phyloP scores from a whole-genome alignment of 2,329 filamentous ascomycete species.

The Pseudocercospora vitis region DNA sequence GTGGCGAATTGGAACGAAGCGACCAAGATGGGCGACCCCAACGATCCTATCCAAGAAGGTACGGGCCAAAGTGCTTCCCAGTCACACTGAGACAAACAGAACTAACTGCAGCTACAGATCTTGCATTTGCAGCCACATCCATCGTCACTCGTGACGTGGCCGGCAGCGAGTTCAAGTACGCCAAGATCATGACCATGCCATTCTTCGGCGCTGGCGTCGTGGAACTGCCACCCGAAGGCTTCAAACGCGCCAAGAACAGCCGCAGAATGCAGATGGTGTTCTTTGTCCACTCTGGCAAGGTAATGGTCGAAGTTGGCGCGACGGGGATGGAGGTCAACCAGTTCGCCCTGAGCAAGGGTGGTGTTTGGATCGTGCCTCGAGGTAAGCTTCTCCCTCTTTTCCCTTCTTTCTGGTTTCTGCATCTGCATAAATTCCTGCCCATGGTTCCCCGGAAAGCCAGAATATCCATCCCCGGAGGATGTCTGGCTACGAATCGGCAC shows the following conservation, averaged over 20 bases:
- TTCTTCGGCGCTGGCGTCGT: conserved; percentile 92
- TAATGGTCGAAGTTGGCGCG: conserved; percentile 68
- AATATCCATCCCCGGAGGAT: conserved; percentile 18
- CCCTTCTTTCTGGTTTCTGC: conserved; percentile 19
- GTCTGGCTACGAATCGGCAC: conserved; percentile 19
- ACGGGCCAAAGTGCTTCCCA: conserved; percentile 22
- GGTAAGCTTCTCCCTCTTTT: conserved; percentile 58
- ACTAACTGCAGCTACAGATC: conserved; percentile 46
- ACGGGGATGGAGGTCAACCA: conserved; percentile 55
- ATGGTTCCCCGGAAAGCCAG: conserved; percentile 14
- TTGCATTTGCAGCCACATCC: conserved; percentile 59
- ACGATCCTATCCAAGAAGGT: conserved; percentile 47
- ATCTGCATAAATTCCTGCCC: conserved; percentile 6
- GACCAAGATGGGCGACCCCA: conserved; percentile 31
- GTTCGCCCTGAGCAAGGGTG: conserved; percentile 83
- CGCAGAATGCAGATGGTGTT: conserved; percentile 97
- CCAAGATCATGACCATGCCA: conserved; percentile 77
- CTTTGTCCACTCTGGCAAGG: conserved; percentile 81
- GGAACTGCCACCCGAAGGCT: conserved; percentile 77
- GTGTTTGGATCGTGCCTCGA: conserved; percentile 91
- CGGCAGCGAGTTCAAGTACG: conserved; percentile 76
- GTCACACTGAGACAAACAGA: conserved; percentile 9
- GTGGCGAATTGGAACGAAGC: conserved; percentile 57
- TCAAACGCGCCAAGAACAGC: conserved; percentile 88
- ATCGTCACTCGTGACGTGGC: conserved; percentile 60